Conservation (phyloP, 441 rosid species). For the Arabidopsis lyrata region DNA sequence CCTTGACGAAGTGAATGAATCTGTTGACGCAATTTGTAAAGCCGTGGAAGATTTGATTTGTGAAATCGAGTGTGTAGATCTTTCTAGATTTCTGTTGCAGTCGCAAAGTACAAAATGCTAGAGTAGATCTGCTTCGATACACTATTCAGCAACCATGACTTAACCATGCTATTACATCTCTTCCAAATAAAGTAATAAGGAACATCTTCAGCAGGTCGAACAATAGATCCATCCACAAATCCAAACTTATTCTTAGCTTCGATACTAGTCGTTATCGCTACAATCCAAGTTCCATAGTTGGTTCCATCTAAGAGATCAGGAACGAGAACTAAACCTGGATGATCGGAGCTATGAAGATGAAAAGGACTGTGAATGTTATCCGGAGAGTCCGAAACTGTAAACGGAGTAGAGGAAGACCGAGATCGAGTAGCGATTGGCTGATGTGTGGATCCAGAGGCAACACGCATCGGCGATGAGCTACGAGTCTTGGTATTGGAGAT, state of each 20-base stretch:
- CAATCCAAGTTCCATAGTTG: background rate
- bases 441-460: too few species aligned
- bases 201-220: background rate
- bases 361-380: background rate
- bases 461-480: too few species aligned
- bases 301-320: background rate
- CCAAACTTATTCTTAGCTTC: background rate
- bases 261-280: background rate
- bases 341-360: background rate
- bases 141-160: background rate
- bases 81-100: background rate
- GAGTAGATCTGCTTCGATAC: background rate
- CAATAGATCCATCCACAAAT: too few species aligned
- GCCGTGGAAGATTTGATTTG: background rate
- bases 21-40: background rate
- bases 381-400: background rate
- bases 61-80: background rate
- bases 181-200: background rate
- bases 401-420: too few species aligned
- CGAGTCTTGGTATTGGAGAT: too few species aligned
- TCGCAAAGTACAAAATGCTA: background rate
- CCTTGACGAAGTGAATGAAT: too few species aligned
- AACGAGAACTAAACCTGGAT: background rate
- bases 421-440: too few species aligned
- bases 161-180: background rate